phyloP scores from a whole-genome alignment of 1,139 yeast genomes.

The Blastobotrys illinoisensis region DNA sequence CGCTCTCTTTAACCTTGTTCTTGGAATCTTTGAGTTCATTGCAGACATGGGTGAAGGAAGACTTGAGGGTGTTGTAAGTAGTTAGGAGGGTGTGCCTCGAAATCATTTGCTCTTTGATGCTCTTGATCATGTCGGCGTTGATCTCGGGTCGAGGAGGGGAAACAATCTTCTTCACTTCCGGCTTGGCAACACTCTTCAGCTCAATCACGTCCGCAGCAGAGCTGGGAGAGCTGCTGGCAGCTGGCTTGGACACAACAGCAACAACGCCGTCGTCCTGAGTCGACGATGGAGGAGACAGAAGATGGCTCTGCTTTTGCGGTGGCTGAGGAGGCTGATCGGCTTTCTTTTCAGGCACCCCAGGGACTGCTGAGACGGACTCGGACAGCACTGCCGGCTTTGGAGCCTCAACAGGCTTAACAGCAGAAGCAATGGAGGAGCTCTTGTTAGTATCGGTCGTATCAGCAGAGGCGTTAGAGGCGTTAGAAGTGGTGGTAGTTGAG shows the following conservation, averaged over 20 bases:
- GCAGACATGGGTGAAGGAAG: conserved; percentile 16
- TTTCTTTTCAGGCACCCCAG: not conserved
- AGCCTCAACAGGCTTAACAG: not conserved
- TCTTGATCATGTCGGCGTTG: not conserved
- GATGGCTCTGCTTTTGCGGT: not conserved
- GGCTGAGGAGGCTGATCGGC: not conserved
- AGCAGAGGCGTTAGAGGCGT: not conserved
- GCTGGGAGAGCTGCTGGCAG: not conserved
- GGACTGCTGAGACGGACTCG: not conserved
- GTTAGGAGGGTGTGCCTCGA: conserved; percentile 15
- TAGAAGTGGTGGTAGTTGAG: not conserved
- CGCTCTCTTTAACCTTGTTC: conserved; percentile 6
- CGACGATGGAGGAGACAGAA: not conserved
- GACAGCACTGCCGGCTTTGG: not conserved
- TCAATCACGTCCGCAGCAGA: not conserved
- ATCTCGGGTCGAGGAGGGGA: not conserved
- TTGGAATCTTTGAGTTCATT: conserved; percentile 13
- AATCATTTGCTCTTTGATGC: conserved; percentile 15
- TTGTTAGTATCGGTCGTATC: not conserved
- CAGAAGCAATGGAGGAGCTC: not conserved
- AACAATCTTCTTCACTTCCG: not conserved
- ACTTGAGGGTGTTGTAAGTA: conserved; percentile 16
- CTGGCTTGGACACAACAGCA: not conserved
- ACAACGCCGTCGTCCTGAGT: not conserved
- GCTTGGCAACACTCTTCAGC: not conserved